Conservation (phyloP, 192 early-diverging fungal genomes). For the Irineochytrium annulatum region DNA sequence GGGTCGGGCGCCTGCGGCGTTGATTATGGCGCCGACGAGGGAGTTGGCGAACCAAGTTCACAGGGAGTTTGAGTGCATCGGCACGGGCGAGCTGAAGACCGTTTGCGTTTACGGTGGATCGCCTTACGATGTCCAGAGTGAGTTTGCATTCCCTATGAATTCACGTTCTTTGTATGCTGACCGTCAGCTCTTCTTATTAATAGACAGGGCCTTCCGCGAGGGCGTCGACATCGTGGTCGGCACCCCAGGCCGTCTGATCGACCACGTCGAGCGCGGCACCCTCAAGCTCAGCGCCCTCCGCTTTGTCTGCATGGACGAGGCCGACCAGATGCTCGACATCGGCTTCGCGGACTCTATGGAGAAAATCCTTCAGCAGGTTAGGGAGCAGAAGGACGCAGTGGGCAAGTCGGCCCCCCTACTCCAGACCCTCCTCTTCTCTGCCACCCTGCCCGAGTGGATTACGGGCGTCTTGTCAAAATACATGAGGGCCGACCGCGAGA, state of each 20-base stretch:
- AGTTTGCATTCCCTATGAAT: constrained; percentile 8
- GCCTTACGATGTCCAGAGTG: constrained; percentile 63
- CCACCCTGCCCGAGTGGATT: constrained; percentile 80
- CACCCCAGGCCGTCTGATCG: constrained; percentile 89
- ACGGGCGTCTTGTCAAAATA: constrained; percentile 51
- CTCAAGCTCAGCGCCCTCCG: constrained; percentile 60
- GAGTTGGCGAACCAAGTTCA: constrained; percentile 70
- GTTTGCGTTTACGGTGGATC: constrained; percentile 87
- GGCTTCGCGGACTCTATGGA: constrained; percentile 84
- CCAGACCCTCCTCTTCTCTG: constrained; percentile 81
- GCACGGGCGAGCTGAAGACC: constrained; percentile 51
- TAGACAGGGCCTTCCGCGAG: constrained; percentile 40
- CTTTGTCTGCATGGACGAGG: constrained; percentile 64
- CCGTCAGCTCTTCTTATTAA: not conserved
- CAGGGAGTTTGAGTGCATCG: constrained; percentile 53
- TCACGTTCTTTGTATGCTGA: not conserved
- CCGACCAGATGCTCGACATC: constrained; percentile 80
- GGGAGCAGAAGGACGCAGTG: constrained; percentile 66
- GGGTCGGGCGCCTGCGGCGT: constrained; percentile 52
- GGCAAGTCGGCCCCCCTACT: constrained; percentile 19
- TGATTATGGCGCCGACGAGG: constrained; percentile 86
- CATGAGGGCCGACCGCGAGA: constrained; percentile 55
- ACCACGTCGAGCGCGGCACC: constrained; percentile 76
- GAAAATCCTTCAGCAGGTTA: constrained; percentile 66
- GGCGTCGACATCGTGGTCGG: constrained; percentile 87